Conservation (phyloP, 805 yeast species). For the Candida koratica region DNA sequence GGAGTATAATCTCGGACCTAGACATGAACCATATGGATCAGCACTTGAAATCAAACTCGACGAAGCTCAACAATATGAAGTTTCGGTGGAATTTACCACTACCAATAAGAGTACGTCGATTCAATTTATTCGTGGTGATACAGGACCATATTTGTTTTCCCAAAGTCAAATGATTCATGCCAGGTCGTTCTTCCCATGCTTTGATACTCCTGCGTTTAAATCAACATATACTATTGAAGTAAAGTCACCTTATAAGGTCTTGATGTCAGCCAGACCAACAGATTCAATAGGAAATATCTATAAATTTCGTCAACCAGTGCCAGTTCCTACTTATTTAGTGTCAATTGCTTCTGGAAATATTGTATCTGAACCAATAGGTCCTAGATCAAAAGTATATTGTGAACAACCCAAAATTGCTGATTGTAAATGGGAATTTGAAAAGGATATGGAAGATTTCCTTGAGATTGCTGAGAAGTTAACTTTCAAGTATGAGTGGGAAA, state of each 20-base stretch:
- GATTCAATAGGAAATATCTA: slow-evolving; percentile 14
- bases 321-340: slow-evolving; percentile 33
- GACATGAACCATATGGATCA: slow-evolving; percentile 23
- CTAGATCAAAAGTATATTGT: slow-evolving; percentile 29
- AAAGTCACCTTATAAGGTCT: slow-evolving; percentile 22
- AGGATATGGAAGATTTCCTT: slow-evolving; percentile 33
- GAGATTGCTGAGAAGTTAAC: slow-evolving; percentile 31
- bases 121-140: slow-evolving; percentile 33
- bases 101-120: slow-evolving; percentile 32
- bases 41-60: slow-evolving; percentile 17
- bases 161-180: slow-evolving; percentile 38
- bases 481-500: slow-evolving; percentile 32
- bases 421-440: slow-evolving; percentile 35
- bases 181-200: slow-evolving; percentile 34
- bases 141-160: slow-evolving; percentile 33
- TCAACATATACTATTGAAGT: slow-evolving; percentile 25
- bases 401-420: slow-evolving; percentile 25
- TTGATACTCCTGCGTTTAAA: slow-evolving; percentile 34
- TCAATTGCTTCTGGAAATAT: slow-evolving; percentile 34
- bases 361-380: slow-evolving; percentile 28
- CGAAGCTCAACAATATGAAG: slow-evolving; percentile 6
- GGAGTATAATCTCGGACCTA: slow-evolving; percentile 9
- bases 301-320: slow-evolving; percentile 30
- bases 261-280: slow-evolving; percentile 31
- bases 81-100: slow-evolving; percentile 23